Evolutionary conservation across 2,329 filamentous ascomycete genomes (phyloP).

Genomic region (Coccinonectria pachysandricola): DNA sequence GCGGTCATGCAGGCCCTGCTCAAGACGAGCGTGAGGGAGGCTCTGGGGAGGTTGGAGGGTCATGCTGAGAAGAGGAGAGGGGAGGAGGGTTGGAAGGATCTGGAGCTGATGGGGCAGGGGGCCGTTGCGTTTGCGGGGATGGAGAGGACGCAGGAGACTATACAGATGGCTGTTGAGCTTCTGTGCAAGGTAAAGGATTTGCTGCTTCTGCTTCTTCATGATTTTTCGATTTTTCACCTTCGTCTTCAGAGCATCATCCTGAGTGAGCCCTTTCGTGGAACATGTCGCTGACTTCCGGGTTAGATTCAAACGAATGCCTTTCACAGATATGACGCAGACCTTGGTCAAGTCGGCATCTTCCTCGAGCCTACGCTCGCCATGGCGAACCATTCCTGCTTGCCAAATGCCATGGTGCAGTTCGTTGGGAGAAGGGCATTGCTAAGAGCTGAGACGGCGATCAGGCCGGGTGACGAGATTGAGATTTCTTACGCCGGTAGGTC

Average conservation of each 20-base stretch:
- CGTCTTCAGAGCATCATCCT: too few species aligned
- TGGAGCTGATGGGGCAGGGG: constrained; percentile 37
- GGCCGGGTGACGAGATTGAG: constrained; percentile 44
- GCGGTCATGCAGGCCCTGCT: constrained; percentile 42
- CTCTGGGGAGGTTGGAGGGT: constrained; percentile 33
- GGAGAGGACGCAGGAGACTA: constrained; percentile 23
- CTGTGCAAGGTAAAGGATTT: constrained; percentile 53
- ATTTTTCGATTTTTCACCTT: too few species aligned
- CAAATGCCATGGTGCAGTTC: constrained; percentile 50
- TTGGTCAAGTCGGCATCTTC: constrained; percentile 43
- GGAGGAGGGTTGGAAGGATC: constrained; percentile 32
- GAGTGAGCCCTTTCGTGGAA: too few species aligned
- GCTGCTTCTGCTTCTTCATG: too few species aligned
- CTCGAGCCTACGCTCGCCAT: constrained; percentile 46
- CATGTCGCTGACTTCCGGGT: constrained; percentile 2
- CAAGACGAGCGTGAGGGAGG: constrained; percentile 23
- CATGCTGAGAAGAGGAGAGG: constrained; percentile 32
- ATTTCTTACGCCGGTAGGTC: constrained; percentile 51
- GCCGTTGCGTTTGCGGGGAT: constrained; percentile 32
- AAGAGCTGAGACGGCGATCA: constrained; percentile 38
- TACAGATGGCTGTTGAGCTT: constrained; percentile 33
- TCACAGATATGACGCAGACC: constrained; percentile 42
- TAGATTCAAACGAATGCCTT: constrained; percentile 55
- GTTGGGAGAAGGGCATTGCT: constrained; percentile 40
- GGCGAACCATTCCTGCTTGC: constrained; percentile 52